Conservation (phyloP, 176 grass and related monocot species). For the Puya raimondii region DNA sequence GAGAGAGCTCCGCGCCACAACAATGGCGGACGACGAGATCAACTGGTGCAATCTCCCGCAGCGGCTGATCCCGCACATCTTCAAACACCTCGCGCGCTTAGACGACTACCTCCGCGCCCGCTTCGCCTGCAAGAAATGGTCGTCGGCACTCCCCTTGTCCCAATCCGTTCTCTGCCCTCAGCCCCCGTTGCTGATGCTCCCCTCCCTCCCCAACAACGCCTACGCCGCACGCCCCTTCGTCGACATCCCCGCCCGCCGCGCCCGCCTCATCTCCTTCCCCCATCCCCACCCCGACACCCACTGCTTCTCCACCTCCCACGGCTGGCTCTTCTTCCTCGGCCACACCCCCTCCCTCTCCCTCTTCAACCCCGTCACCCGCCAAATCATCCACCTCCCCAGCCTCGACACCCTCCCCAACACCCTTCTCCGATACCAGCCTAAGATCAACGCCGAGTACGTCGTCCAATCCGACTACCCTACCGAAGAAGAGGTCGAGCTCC, state of each 20-base stretch:
- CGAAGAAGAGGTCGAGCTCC: neutral
- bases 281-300: neutral
- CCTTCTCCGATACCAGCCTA: neutral
- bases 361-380: neutral
- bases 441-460: neutral
- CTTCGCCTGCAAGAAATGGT: neutral
- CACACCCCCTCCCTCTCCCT: neutral
- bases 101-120: neutral
- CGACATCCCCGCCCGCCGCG: neutral
- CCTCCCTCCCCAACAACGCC: neutral
- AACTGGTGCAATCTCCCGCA: neutral
- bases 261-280: neutral
- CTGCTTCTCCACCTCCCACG: neutral
- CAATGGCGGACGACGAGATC: neutral
- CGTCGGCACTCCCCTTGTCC: neutral
- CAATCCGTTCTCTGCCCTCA: neutral
- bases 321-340: neutral
- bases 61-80: neutral
- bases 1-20: neutral
- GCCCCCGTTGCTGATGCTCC: neutral
- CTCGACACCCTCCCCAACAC: neutral
- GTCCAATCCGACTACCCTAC: neutral
- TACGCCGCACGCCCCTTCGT: neutral
- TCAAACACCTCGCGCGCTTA: neutral
- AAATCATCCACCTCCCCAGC: neutral